Evolutionary conservation across 768 basidiomycete genomes (phyloP).

Genomic region (Mycena kentingensis): DNA sequence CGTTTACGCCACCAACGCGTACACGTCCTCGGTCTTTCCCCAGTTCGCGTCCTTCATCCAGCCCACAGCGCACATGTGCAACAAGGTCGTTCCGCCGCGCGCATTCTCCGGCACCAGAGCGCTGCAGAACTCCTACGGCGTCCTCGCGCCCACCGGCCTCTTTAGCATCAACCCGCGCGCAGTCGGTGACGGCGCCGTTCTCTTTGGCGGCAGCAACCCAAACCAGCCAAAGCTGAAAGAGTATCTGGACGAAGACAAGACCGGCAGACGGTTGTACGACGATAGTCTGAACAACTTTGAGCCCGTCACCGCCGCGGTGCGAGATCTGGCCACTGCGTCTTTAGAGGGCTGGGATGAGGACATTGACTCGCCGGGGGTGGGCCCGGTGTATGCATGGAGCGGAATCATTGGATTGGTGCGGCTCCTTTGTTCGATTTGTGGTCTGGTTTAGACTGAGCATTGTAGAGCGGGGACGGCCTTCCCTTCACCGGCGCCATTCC

Average conservation of each 20-base stretch:
- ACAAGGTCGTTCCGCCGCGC: slow-evolving; percentile 24
- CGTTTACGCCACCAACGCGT: slow-evolving; percentile 59
- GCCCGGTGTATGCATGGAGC: slow-evolving; percentile 22
- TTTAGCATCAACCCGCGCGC: slow-evolving; percentile 24
- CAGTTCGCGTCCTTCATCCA: slow-evolving; percentile 35
- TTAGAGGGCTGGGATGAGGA: slow-evolving; percentile 23
- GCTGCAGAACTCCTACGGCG: slow-evolving; percentile 24
- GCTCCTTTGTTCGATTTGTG: too few relatives aligned
- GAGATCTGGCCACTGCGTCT: slow-evolving; percentile 10
- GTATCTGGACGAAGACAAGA: slow-evolving; percentile 18
- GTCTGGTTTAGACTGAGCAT: neutral
- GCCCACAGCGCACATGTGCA: slow-evolving; percentile 24
- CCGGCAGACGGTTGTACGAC: slow-evolving; percentile 10
- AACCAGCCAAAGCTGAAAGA: slow-evolving; percentile 14
- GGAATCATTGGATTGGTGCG: slow-evolving; percentile 23
- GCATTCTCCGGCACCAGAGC: slow-evolving; percentile 17
- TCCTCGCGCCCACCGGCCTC: slow-evolving; percentile 12
- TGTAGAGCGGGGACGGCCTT: slow-evolving; percentile 21
- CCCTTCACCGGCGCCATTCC: slow-evolving; percentile 26
- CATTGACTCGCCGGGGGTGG: slow-evolving; percentile 16
- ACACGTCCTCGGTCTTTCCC: slow-evolving; percentile 48
- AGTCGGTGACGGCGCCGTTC: slow-evolving; percentile 18
- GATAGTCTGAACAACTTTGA: slow-evolving; percentile 23
- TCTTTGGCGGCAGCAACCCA: slow-evolving; percentile 24
- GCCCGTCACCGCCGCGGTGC: slow-evolving; percentile 21